Evolutionary conservation across 257 asterid genomes (phyloP).

Genomic region (Solanum bukasovii): DNA sequence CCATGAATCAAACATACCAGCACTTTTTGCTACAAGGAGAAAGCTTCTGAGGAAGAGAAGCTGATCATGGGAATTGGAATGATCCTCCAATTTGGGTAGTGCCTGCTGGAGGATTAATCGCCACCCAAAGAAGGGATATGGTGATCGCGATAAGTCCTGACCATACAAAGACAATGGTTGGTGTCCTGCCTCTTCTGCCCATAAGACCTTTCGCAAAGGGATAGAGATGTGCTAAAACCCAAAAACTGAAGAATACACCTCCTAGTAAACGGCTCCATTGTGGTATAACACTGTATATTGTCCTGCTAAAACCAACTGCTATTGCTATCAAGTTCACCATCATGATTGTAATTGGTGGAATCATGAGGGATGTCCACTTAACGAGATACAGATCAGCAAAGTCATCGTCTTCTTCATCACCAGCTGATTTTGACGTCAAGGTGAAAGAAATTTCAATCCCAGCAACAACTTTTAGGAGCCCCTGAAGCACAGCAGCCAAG

Average conservation of each 20-base stretch:
- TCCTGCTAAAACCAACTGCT: slow-evolving; percentile 59
- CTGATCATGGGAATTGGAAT: slow-evolving; percentile 50
- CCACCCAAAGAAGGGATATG: slow-evolving; percentile 66
- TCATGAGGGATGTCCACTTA: slow-evolving; percentile 67
- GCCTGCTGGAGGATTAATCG: slow-evolving; percentile 55
- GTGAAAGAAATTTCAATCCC: slow-evolving; percentile 73
- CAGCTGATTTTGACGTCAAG: slow-evolving; percentile 54
- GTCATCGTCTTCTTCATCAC: slow-evolving; percentile 62
- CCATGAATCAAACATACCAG: neutral
- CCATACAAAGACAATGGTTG: slow-evolving; percentile 61
- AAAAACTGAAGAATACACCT: slow-evolving; percentile 65
- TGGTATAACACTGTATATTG: slow-evolving; percentile 53
- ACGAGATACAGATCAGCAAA: slow-evolving; percentile 49
- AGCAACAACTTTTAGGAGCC: slow-evolving; percentile 48
- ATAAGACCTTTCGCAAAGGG: slow-evolving; percentile 68
- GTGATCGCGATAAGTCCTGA: slow-evolving; percentile 61
- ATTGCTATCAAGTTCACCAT: slow-evolving; percentile 62
- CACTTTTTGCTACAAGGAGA: neutral
- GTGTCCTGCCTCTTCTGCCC: slow-evolving; percentile 67
- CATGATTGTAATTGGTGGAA: slow-evolving; percentile 58
- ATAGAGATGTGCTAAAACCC: slow-evolving; percentile 67
- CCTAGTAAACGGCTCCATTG: slow-evolving; percentile 69
- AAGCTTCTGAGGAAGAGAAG: neutral
- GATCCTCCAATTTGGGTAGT: slow-evolving; percentile 57
- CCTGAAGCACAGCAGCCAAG: slow-evolving; percentile 64